phyloP scores from a whole-genome alignment of 805 yeast genomes.

The Ascoidea tarda region DNA sequence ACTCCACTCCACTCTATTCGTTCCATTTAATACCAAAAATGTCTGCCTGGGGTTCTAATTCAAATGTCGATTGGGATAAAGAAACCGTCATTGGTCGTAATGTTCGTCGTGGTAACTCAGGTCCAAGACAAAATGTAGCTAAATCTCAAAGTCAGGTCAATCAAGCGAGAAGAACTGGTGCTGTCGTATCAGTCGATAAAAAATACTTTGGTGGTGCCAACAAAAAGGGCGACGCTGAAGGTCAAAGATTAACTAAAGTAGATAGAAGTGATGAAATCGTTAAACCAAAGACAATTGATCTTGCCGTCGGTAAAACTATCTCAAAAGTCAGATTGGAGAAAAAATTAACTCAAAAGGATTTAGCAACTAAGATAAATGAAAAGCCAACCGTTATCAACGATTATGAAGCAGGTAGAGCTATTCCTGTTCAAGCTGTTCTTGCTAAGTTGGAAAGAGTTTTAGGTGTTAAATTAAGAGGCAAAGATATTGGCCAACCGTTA shows the following conservation, averaged over 20 bases:
- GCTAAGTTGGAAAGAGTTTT: slow-evolving; percentile 87
- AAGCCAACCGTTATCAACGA: slow-evolving; percentile 92
- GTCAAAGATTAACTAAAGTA: slow-evolving; percentile 86
- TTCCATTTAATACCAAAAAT: neutral
- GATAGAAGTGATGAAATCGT: slow-evolving; percentile 92
- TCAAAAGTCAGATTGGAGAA: slow-evolving; percentile 77
- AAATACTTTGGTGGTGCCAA: slow-evolving; percentile 62
- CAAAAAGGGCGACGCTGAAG: slow-evolving; percentile 62
- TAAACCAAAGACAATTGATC: slow-evolving; percentile 79
- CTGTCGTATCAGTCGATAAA: slow-evolving; percentile 83
- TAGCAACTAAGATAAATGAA: slow-evolving; percentile 91
- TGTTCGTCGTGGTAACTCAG: slow-evolving; percentile 79
- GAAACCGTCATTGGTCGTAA: slow-evolving; percentile 82
- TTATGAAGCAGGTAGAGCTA: slow-evolving; percentile 93
- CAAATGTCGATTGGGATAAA: slow-evolving; percentile 72
- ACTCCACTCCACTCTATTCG: too few relatives aligned
- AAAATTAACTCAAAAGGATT: slow-evolving; percentile 85
- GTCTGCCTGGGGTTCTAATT: slow-evolving; percentile 5
- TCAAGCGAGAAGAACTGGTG: slow-evolving; percentile 89
- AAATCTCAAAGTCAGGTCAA: slow-evolving; percentile 66
- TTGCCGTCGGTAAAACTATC: slow-evolving; percentile 77
- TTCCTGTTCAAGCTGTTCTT: slow-evolving; percentile 90
- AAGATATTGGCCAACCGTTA: slow-evolving; percentile 85
- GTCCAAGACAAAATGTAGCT: slow-evolving; percentile 78
- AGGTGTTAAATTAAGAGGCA: slow-evolving; percentile 93